Conservation (phyloP, 495 filamentous ascomycete genomes). For the Neohortaea acidophila region DNA sequence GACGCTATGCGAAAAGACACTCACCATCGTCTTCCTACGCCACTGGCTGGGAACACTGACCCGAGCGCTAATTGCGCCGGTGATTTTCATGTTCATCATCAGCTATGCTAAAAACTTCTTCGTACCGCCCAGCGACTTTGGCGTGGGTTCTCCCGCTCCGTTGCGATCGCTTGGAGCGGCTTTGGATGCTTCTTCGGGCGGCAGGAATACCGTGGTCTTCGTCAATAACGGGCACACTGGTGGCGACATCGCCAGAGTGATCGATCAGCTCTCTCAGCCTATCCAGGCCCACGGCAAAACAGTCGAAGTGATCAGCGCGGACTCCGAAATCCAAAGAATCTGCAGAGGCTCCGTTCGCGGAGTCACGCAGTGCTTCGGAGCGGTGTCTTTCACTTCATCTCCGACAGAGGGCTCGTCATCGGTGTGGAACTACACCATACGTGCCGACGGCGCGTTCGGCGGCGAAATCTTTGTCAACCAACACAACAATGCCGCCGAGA, state of each 20-base stretch:
- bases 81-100: conserved; percentile 40
- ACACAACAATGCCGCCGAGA: conserved; percentile 49
- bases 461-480: conserved; percentile 41
- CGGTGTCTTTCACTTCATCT: conserved; percentile 57
- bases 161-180: conserved; percentile 46
- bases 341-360: conserved; percentile 58
- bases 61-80: conserved; percentile 54
- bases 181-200: conserved; percentile 32
- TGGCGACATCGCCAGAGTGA: conserved; percentile 57
- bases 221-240: conserved; percentile 56
- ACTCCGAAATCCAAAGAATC: conserved; percentile 39
- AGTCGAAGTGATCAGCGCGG: conserved; percentile 36
- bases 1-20: conserved; percentile 60
- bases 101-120: conserved; percentile 24
- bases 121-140: conserved; percentile 35
- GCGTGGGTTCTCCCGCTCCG: conserved; percentile 42
- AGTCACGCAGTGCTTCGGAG: conserved; percentile 57
- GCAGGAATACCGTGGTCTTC: conserved; percentile 54
- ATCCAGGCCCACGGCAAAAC: conserved; percentile 39
- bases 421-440: conserved; percentile 74
- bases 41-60: conserved; percentile 47
- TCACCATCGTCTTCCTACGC: conserved; percentile 51
- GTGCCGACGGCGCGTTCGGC: conserved; percentile 51
- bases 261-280: conserved; percentile 41
- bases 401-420: conserved; percentile 48